Percentiles rank a stretch among this genome's conserved stretches.
Conservation (phyloP, 441 rosid genomes). For the Gossypium davidsonii region DNA sequence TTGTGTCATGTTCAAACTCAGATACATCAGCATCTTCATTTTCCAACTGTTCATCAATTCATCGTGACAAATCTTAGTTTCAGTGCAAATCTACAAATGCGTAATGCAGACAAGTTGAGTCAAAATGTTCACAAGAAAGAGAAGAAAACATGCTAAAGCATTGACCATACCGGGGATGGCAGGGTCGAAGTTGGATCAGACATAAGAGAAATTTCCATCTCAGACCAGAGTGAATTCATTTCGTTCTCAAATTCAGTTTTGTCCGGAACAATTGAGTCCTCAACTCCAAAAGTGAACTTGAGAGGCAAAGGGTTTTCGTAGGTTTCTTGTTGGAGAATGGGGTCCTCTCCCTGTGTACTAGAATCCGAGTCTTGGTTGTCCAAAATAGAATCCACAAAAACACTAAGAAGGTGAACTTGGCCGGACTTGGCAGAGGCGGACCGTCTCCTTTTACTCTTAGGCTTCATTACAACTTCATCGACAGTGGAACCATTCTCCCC, state of each 20-base stretch:
- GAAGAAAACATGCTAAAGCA: neutral
- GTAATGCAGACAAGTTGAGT: neutral
- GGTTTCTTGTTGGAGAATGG: neutral
- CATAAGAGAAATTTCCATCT: slow-evolving; percentile 24
- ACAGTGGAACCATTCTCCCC: neutral
- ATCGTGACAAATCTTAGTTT: slow-evolving; percentile 1
- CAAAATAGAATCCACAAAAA: slow-evolving; percentile 34
- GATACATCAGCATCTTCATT: slow-evolving; percentile 9
- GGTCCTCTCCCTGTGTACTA: neutral
- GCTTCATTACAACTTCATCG: neutral
- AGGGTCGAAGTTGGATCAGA: slow-evolving; percentile 6
- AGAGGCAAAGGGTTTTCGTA: slow-evolving; percentile 1
- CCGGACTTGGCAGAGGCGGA: neutral
- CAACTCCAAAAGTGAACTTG: slow-evolving; percentile 29
- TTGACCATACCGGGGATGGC: slow-evolving; percentile 15
- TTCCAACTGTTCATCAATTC: slow-evolving; percentile 16
- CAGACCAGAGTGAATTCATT: slow-evolving; percentile 35
- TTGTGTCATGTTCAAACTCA: neutral
- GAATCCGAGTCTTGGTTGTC: slow-evolving; percentile 6
- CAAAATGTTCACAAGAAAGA: neutral
- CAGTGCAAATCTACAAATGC: neutral
- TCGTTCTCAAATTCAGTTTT: slow-evolving; percentile 32
- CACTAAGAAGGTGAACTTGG: slow-evolving; percentile 13
- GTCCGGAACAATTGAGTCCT: slow-evolving; percentile 17
- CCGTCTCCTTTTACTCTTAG: neutral